Conservation (phyloP, 345 rosid species). For the Eutrema japonicum region DNA sequence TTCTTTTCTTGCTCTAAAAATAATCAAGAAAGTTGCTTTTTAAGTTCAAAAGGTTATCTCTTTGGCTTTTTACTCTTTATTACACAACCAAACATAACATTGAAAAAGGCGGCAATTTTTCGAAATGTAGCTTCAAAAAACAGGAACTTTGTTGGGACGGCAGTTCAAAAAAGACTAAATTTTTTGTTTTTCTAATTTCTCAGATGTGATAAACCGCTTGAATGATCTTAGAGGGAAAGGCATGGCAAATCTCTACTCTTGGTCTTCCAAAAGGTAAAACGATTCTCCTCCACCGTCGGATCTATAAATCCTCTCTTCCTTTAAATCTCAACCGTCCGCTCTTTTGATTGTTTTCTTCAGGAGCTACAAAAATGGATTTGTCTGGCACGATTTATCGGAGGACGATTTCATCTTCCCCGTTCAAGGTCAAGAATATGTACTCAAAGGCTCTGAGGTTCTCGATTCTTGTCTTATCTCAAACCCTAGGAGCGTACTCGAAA, state of each 20-base stretch:
- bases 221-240: constrained; percentile 84
- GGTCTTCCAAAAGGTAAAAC: constrained; percentile 89
- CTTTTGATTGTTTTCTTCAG: constrained; percentile 43
- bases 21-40: constrained; percentile 30
- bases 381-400: constrained; percentile 90
- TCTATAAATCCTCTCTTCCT: constrained; percentile 5
- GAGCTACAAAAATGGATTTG: constrained; percentile 92
- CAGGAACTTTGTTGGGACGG: not conserved
- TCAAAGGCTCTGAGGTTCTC: constrained; percentile 89
- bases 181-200: not conserved
- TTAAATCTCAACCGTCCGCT: constrained; percentile 18
- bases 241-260: constrained; percentile 86
- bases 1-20: too few relatives aligned
- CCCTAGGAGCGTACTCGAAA: constrained; percentile 49
- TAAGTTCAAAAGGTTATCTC: constrained; percentile 32
- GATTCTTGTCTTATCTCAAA: constrained; percentile 47
- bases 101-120: constrained; percentile 38
- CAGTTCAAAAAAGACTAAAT: not conserved
- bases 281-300: constrained; percentile 20
- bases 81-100: constrained; percentile 17
- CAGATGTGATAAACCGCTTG: constrained; percentile 86
- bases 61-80: constrained; percentile 33
- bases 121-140: constrained; percentile 26
- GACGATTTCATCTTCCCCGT: constrained; percentile 79
- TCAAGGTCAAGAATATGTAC: constrained; percentile 86